phyloP scores from a whole-genome alignment of 1,284 basidiomycete species.

The Fomitiporia mediterranea region DNA sequence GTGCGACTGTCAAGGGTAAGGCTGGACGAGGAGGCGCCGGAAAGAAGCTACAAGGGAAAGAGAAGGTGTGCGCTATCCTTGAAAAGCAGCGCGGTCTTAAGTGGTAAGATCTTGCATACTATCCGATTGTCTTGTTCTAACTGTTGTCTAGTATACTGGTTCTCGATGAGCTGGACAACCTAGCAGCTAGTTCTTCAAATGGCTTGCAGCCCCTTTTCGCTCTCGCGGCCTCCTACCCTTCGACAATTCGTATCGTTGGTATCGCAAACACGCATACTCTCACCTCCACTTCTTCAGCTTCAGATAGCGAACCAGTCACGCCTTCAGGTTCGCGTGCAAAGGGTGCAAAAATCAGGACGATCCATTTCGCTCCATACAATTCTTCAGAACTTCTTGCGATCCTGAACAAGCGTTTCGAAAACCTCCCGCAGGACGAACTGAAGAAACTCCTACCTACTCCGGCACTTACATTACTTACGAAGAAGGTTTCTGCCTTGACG shows the following conservation, averaged over 20 bases:
- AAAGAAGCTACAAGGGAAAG: constrained; percentile 37
- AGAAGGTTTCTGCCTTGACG: constrained; percentile 72
- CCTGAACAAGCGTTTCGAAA: constrained; percentile 52
- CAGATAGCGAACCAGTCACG: no score
- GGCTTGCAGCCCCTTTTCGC: constrained; percentile 58
- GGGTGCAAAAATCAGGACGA: constrained; percentile 45
- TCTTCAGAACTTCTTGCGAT: constrained; percentile 62
- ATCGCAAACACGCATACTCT: constrained; percentile 84
- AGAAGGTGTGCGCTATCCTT: constrained; percentile 32
- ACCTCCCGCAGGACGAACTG: constrained; percentile 36
- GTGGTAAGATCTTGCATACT: constrained; percentile 45
- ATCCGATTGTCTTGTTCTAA: constrained; percentile 6
- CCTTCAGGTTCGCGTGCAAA: constrained; percentile 21
- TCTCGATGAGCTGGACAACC: constrained; percentile 77
- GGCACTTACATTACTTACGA: constrained; percentile 61
- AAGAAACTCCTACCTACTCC: constrained; percentile 58
- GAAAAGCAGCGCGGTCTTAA: constrained; percentile 33
- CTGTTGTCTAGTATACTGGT: constrained; percentile 53
- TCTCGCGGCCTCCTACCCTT: constrained; percentile 46
- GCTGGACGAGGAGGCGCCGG: constrained; percentile 32
- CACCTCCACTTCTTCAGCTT: constrained; percentile 43
- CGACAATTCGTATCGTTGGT: constrained; percentile 59
- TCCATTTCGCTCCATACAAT: constrained; percentile 75
- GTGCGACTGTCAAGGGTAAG: constrained; percentile 28
- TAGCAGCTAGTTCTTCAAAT: constrained; percentile 49